Base-by-base conservation (phyloP, 1,284 basidiomycete genomes). In the Inonotus hispidus region DNA sequence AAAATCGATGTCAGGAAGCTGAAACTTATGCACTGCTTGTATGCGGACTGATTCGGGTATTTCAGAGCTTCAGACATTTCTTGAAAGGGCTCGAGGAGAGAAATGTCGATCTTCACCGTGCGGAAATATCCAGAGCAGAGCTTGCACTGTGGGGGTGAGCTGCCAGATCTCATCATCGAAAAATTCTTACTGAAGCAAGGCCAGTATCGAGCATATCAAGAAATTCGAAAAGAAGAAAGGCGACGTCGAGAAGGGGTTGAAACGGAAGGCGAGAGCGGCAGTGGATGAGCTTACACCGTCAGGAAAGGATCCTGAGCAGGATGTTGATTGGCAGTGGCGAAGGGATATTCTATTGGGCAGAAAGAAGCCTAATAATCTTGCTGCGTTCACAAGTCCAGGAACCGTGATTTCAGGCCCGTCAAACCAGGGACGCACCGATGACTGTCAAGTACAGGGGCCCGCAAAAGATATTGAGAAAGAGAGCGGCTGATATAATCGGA, bases 41-140 rank as follows among this genome's bases (percentile, higher is more conserved):
- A 19, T 1, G 52, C 19, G 6, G 10, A 38, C 23, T 46, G 25
- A 49, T 14, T 27, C 19, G 50, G 11, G 27, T 23, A 58, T 61
- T 13, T 21, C 53, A 87, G 84, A 84, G 88, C 70, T 90, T 87
- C 69, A 79, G 82, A 61, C 72, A 75, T n/a, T 90, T 90, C 69
- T 70, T 87, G 23, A 73, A 78, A 1, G 76, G 79, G 3, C 71
- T 92, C 38, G 73, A 80, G 32, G 76, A 82, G 35, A 77, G 79
- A 37, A 83, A 83, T 0, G 81, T 85, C 0, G 85, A 90, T 68
- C 79, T 89, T 74, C 75, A 73, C 56, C 82, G 84, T 66, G 81
- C 85, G 1, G 76, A 82, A 64, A 77, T 84, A 23, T 83, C 78
- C 63, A 86, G 83, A 71, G 84, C 83, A 32, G 83, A 83, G 67